Conservation (phyloP, 805 yeast species). For the Blastobotrys americana region DNA sequence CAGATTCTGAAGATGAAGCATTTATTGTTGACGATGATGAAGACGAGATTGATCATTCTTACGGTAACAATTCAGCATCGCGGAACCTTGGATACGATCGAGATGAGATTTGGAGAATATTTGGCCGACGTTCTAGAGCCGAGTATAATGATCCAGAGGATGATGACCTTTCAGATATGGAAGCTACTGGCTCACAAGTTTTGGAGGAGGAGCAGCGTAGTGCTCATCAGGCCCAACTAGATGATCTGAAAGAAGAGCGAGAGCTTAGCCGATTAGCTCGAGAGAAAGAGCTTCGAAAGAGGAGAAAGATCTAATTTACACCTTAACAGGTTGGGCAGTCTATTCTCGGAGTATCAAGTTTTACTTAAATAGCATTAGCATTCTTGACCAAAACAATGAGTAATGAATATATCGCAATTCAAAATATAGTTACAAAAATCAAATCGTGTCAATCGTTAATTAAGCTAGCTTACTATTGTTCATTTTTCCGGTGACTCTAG, state of each 20-base stretch:
- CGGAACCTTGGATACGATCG: conserved; percentile 54
- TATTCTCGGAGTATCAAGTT: too few species aligned
- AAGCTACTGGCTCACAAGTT: conserved; percentile 87
- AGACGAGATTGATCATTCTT: conserved; percentile 25
- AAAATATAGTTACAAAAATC: too few species aligned
- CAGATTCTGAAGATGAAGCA: conserved; percentile 44
- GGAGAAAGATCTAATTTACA: too few species aligned
- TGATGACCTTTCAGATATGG: conserved; percentile 61
- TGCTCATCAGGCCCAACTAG: conserved; percentile 58
- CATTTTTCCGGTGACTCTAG: background rate
- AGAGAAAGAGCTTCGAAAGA: conserved; percentile 16
- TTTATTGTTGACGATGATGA: conserved; percentile 57
- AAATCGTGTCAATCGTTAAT: too few species aligned
- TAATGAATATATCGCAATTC: too few species aligned
- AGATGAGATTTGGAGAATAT: conserved; percentile 85
- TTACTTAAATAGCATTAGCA: too few species aligned
- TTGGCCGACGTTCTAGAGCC: conserved; percentile 49
- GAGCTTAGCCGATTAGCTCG: conserved; percentile 17
- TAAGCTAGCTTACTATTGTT: conserved; percentile 2
- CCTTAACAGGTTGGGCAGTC: too few species aligned
- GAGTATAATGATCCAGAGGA: conserved; percentile 41
- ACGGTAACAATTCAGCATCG: background rate
- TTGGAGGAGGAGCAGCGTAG: conserved; percentile 75
- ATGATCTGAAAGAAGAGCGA: conserved; percentile 62
- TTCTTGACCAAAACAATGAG: too few species aligned